Base-by-base conservation (phyloP, 371 early-diverging fungal species). In the Rhizopus sp. region DNA sequence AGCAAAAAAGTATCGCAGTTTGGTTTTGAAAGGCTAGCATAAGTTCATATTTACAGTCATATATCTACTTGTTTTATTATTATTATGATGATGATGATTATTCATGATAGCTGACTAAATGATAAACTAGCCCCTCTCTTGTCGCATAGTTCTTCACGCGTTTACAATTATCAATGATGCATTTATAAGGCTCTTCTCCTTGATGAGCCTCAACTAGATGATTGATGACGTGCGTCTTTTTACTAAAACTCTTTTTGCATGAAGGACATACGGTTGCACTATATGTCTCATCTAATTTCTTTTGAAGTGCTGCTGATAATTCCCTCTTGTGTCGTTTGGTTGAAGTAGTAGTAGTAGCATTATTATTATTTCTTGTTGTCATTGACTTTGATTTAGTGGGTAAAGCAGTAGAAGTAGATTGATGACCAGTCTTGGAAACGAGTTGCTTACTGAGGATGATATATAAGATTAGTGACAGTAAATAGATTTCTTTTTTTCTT, bases 1-100 rank as follows among this genome's bases (percentile, higher is more conserved):
- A 82, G 81, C 23, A 69, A 71, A 37, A 87, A 89, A 60, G 86
- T 86, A 17, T 66, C 78, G 1, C 84, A 84, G 54, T 57, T 59
- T 48, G 89, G 88, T 31, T 85, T 87, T 63, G 75, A 74, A 49
- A 39, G 52, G 3, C 17, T 59, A n/a, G 52, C 46, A 30, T 23
- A 23, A 23, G 16, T 17, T 32, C 10, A 8, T 6, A 23, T 48
- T 16, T 16, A 31, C 32, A 31, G 0, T 5, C 10, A 31, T 23
- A 31, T 23, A 29, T 16, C 29, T 44, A 16, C 2, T 37, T 42
- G 23, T 23, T 42, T 42, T 42, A 42, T 42, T 10, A 1, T n/a
- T 16, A 42, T 16, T 8, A 30, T 46, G 1, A 33, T 33, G 33
- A 16, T 44, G 15, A n/a, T 40, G 30, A 23, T 54, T 57, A 29